Conservation (phyloP, 2,329 filamentous ascomycete species). For the Fusarium pseudonygamai region DNA sequence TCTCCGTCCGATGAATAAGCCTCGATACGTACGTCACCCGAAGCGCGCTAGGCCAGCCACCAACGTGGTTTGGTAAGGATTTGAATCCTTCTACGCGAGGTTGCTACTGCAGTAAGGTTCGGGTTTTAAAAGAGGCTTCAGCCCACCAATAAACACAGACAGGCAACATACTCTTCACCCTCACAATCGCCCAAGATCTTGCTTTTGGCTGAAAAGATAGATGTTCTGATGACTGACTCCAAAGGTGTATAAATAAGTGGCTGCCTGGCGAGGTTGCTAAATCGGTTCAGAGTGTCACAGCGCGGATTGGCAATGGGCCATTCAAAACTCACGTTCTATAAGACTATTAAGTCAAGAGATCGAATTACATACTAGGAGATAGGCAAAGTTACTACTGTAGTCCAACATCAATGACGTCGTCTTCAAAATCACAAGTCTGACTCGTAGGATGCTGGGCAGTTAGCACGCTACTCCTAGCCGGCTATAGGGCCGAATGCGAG, state of each 20-base stretch:
- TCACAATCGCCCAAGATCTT: no score
- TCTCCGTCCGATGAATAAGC: not conserved
- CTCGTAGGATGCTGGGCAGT: not conserved
- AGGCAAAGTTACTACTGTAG: fast-evolving
- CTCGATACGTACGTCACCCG: not conserved
- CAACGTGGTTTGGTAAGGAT: not conserved
- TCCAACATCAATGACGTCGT: no score
- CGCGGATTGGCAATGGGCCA: not conserved
- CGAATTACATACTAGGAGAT: fast-evolving
- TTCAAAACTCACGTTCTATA: fast-evolving
- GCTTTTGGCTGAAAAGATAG: no score
- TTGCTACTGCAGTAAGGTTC: not conserved
- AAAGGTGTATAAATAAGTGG: no score
- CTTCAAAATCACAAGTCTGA: not conserved
- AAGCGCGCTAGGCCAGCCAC: not conserved
- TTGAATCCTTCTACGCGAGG: not conserved
- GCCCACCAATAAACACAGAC: no score
- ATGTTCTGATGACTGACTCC: no score
- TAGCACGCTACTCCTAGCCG: not conserved
- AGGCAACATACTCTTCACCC: no score
- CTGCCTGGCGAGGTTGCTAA: no score
- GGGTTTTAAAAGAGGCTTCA: no score
- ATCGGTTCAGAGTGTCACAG: no score
- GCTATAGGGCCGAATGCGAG: not conserved
- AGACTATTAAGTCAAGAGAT: fast-evolving